These are phyloP conservation scores for Globisporangium camurandrum DNA, from an alignment of 352 stramenopile genomes.

Conservation along the genomic window DNA sequence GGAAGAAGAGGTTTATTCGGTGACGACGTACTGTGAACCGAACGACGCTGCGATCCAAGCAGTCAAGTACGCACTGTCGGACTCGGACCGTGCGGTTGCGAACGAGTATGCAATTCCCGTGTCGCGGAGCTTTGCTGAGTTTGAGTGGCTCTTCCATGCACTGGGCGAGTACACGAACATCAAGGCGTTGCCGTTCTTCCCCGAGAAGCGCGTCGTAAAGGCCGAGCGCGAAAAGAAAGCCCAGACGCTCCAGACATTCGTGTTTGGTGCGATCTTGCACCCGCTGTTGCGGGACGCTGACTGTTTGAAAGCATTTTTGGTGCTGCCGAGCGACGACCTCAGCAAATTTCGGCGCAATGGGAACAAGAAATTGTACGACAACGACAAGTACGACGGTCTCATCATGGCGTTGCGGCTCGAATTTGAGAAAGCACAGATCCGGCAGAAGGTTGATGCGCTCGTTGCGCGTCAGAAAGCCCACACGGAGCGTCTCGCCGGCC, in stretches of 20 bases:
- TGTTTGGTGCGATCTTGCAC: conserved; percentile 77
- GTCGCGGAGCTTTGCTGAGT: conserved; percentile 66
- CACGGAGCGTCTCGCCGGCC: conserved; percentile 54
- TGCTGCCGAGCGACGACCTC: conserved; percentile 60
- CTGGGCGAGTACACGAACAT: conserved; percentile 72
- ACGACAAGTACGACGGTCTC: conserved; percentile 71
- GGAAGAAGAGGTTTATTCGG: conserved; percentile 54
- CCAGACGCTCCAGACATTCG: conserved; percentile 57
- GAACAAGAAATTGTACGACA: conserved; percentile 74
- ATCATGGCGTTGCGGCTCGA: conserved; percentile 74
- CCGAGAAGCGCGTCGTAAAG: conserved; percentile 52
- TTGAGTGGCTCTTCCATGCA: conserved; percentile 74
- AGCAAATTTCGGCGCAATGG: conserved; percentile 57
- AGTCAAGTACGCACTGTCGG: conserved; percentile 40
- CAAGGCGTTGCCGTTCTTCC: conserved; percentile 76
- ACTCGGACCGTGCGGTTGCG: conserved; percentile 54
- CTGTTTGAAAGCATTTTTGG: conserved; percentile 80
- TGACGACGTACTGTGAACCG: conserved; percentile 78
- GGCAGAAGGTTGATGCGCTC: conserved; percentile 66
- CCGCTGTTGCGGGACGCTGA: conserved; percentile 70
- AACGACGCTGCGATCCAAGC: conserved; percentile 49
- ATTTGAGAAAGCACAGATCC: conserved; percentile 82
- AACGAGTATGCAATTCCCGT: conserved; percentile 78
- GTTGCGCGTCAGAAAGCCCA: conserved; percentile 61
- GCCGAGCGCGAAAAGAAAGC: conserved; percentile 45